Conservation (phyloP, 306 rosid species). For the Biancaea sappan region DNA sequence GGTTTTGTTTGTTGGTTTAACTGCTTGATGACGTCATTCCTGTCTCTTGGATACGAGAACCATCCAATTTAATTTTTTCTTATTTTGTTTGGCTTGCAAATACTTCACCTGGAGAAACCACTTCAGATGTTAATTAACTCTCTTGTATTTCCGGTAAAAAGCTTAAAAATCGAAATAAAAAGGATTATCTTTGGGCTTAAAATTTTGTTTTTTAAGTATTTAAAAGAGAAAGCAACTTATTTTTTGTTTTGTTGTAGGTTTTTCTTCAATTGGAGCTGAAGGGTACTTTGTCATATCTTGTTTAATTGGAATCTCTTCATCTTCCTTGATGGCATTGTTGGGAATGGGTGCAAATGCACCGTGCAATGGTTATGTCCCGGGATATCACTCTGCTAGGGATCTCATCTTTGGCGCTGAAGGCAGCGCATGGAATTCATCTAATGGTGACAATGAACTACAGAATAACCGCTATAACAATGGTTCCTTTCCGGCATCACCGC, state of each 20-base stretch:
- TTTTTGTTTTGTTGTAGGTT: constrained; percentile 39
- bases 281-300: constrained; percentile 21
- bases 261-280: constrained; percentile 31
- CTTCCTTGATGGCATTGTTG: constrained; percentile 46
- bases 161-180: not conserved
- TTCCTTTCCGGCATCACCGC: constrained; percentile 32
- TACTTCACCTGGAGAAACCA: not conserved
- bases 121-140: not conserved
- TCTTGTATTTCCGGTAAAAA: not conserved
- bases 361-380: constrained; percentile 39
- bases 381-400: constrained; percentile 39
- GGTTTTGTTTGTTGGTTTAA: not conserved
- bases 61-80: not conserved
- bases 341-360: constrained; percentile 52
- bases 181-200: not conserved
- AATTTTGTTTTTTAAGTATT: not conserved
- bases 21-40: not conserved
- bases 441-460: constrained; percentile 30
- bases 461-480: constrained; percentile 30
- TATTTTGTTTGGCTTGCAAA: not conserved
- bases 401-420: constrained; percentile 44
- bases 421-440: constrained; percentile 45
- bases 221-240: not conserved
- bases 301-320: constrained; percentile 32
- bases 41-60: not conserved